Evolutionary conservation across 345 rosid genomes (phyloP), one percentile per base, ranked within the genome.

Genomic region (Eucalyptus camaldulensis): DNA sequence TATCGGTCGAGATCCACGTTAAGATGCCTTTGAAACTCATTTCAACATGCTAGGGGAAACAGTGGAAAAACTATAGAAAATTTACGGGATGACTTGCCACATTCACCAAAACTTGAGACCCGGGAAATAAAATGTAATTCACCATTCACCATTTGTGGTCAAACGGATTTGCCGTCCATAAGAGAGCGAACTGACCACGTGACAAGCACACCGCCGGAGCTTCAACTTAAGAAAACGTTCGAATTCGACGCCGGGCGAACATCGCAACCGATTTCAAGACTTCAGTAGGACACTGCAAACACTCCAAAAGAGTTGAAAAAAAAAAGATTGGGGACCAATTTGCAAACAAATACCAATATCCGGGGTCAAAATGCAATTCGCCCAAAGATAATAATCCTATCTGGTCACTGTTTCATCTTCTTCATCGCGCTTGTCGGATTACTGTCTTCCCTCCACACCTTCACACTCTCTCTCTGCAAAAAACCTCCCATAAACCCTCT

Each of bases 401-500:
- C 47, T 6, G 83, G 45, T 72, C 8, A 19, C 13, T 37, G 47
- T 76, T 76, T 56, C 62, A 56, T 56, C 81, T 33, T 72, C 81
- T 72, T 72, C 81, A 3, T 33, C 25, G 13, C 81, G 25, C 81
- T 5, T 19, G 81, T 72, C 81, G 25, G 81, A 72, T 17, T 33
- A 17, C 7, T 3, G 24, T 69, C 81, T 72, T 72, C 44, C 81
- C 81, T 17, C 81, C 44, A 17, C 44, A 33, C 43, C 80, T 69
- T 8, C 8, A 7, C 53, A 3, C 2, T 85, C n/a, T 85, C 51
- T 85, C 50, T 22, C 62, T 56, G 29, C 65, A 3, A 62, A 49
- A 86, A 45, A 27, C 54, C 56, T 85, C 56, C 3, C 43, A 50
- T 86, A 50, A 86, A n/a, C 47, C 83, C 86, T 91, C 92, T 90